Conservation (phyloP, 805 yeast species). For the Barnettozyma sp. region DNA sequence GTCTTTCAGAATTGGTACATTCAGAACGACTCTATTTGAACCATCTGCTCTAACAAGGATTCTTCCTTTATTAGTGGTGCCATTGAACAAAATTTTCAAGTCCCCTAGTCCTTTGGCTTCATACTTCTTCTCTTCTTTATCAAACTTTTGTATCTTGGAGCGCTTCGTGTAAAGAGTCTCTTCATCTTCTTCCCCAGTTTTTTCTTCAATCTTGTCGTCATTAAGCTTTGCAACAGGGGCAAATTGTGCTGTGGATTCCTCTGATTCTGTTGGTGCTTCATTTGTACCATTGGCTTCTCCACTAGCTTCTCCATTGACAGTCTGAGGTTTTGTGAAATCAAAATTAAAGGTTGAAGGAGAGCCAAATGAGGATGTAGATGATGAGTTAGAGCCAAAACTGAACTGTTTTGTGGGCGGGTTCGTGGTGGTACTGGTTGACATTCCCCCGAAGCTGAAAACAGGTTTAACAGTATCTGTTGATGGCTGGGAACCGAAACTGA, state of each 20-base stretch:
- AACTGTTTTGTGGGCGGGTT: constrained; percentile 5
- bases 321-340: constrained; percentile 18
- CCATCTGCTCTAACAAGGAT: constrained; percentile 85
- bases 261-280: constrained; percentile 33
- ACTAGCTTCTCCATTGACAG: constrained; percentile 15
- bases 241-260: constrained; percentile 43
- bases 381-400: constrained; percentile 4
- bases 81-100: constrained; percentile 60
- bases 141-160: constrained; percentile 62
- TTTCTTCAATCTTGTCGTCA: constrained; percentile 42
- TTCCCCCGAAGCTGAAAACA: constrained; percentile 26
- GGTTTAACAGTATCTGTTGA: constrained; percentile 15
- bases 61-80: constrained; percentile 54
- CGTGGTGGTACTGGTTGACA: constrained; percentile 11
- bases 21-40: constrained; percentile 69
- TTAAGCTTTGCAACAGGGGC: constrained; percentile 36
- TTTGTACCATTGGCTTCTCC: no score
- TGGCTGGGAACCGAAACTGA: constrained; percentile 8
- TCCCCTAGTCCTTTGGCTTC: constrained; percentile 74
- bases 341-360: constrained; percentile 22
- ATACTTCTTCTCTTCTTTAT: constrained; percentile 46
- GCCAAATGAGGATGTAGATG: constrained; percentile 25
- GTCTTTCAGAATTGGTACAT: constrained; percentile 51
- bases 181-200: constrained; percentile 87
- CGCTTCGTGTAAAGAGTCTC: constrained; percentile 53